phyloP scores from a whole-genome alignment of 306 rosid species.

The Sophora flavescens region DNA sequence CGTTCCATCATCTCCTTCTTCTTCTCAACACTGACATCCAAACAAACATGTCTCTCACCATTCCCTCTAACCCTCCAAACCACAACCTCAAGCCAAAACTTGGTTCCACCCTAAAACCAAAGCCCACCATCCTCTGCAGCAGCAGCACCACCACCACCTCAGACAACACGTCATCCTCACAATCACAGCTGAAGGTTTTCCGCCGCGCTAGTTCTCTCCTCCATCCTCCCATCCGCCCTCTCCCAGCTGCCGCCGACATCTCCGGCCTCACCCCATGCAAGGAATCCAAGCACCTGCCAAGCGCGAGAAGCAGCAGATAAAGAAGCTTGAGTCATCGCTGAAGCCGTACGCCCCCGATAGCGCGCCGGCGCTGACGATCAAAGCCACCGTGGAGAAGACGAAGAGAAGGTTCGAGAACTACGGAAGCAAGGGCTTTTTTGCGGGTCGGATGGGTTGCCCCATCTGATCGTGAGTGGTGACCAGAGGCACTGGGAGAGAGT shows the following conservation, averaged over 20 bases:
- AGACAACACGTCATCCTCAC: background rate
- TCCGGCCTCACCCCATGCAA: conserved; percentile 93
- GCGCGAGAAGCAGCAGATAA: conserved; percentile 80
- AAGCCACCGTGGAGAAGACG: conserved; percentile 86
- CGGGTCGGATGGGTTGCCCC: conserved; percentile 91
- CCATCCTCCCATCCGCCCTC: conserved; percentile 76
- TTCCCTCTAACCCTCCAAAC: conserved; percentile 82
- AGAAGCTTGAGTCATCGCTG: conserved; percentile 81
- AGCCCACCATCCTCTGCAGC: conserved; percentile 48
- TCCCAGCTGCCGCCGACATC: conserved; percentile 92
- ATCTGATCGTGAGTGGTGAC: conserved; percentile 95
- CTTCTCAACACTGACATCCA: background rate
- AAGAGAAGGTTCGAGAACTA: conserved; percentile 86
- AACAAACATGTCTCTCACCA: conserved; percentile 83
- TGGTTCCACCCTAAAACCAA: conserved; percentile 49
- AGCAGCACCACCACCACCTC: background rate
- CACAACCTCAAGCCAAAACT: conserved; percentile 70
- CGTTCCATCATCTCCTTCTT: background rate
- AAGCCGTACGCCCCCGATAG: conserved; percentile 77
- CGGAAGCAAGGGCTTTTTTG: conserved; percentile 83
- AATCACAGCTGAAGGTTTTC: conserved; percentile 72
- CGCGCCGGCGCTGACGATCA: conserved; percentile 90
- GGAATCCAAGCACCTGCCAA: conserved; percentile 93
- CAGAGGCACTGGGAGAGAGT: conserved; percentile 99
- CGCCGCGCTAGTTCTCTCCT: conserved; percentile 90